phyloP scores from a whole-genome alignment of 2,329 filamentous ascomycete species.

The Magnaporthiopsis incrustans region DNA sequence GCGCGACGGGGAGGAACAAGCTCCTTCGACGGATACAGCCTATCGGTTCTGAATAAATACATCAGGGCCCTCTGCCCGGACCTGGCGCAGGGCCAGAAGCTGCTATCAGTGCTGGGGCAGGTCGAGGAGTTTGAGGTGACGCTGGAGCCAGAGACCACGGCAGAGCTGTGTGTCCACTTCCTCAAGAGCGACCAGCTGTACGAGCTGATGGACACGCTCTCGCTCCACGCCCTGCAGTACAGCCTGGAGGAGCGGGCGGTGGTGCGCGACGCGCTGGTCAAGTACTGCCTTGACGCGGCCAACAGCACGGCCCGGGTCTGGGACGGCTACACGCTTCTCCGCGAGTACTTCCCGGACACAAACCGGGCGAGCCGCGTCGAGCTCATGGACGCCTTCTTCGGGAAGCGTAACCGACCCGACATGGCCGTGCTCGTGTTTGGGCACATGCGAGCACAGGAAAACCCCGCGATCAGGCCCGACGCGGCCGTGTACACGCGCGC shows the following conservation, averaged over 20 bases:
- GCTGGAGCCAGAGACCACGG: constrained; percentile 67
- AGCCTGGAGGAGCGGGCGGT: constrained; percentile 60
- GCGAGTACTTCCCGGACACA: constrained; percentile 58
- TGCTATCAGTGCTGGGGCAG: constrained; percentile 65
- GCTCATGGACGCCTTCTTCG: constrained; percentile 78
- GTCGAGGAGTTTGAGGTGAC: constrained; percentile 62
- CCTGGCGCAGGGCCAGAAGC: constrained; percentile 57
- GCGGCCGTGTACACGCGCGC: constrained; percentile 69
- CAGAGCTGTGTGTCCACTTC: constrained; percentile 64
- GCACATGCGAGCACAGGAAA: constrained; percentile 79
- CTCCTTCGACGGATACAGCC: neutral
- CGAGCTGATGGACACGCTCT: constrained; percentile 76
- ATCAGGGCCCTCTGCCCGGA: constrained; percentile 57
- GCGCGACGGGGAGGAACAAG: constrained; percentile 36
- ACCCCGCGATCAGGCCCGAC: constrained; percentile 55
- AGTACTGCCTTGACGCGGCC: constrained; percentile 56
- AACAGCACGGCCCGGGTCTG: constrained; percentile 58
- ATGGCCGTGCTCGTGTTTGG: constrained; percentile 83
- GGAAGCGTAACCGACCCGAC: constrained; percentile 62
- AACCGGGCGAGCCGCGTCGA: constrained; percentile 55
- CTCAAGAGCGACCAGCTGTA: constrained; percentile 67
- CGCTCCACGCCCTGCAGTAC: constrained; percentile 63
- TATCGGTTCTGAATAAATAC: constrained; percentile 53
- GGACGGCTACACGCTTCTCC: constrained; percentile 58
- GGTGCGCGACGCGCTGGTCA: constrained; percentile 58